phyloP scores from a whole-genome alignment of 2,329 filamentous ascomycete species.

The Paecilomyces variotii region DNA sequence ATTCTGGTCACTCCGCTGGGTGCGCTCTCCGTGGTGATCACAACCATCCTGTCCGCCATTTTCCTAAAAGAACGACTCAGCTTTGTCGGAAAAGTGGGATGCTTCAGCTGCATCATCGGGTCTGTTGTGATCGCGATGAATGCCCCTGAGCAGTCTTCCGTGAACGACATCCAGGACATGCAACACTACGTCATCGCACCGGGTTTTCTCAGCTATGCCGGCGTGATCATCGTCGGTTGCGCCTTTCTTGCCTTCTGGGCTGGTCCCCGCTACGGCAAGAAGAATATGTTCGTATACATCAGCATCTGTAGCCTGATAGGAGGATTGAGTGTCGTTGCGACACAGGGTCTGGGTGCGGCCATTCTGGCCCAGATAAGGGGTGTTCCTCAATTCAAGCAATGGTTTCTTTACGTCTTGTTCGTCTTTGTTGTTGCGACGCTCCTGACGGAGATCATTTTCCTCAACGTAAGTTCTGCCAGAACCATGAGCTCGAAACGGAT shows the following conservation, averaged over 20 bases:
- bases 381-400: constrained; percentile 85
- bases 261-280: constrained; percentile 84
- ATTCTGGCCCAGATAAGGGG: constrained; percentile 81
- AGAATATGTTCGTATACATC: constrained; percentile 95
- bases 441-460: constrained; percentile 85
- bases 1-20: constrained; percentile 91
- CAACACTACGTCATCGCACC: constrained; percentile 76
- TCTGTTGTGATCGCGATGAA: constrained; percentile 93
- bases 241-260: constrained; percentile 67
- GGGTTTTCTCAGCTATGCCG: constrained; percentile 77
- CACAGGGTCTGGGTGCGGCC: constrained; percentile 83
- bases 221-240: constrained; percentile 69
- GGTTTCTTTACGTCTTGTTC: constrained; percentile 89
- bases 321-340: constrained; percentile 87
- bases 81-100: constrained; percentile 92
- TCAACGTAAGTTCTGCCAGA: constrained; percentile 65
- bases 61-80: constrained; percentile 93
- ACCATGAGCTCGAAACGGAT: neutral
- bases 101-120: constrained; percentile 89
- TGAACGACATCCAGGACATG: constrained; percentile 86
- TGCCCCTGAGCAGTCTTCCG: constrained; percentile 76
- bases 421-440: constrained; percentile 87
- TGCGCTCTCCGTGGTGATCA: constrained; percentile 85
- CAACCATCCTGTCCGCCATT: constrained; percentile 82
- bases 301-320: constrained; percentile 94